phyloP scores from a whole-genome alignment of 345 rosid genomes.

The Gossypium mustelinum region DNA sequence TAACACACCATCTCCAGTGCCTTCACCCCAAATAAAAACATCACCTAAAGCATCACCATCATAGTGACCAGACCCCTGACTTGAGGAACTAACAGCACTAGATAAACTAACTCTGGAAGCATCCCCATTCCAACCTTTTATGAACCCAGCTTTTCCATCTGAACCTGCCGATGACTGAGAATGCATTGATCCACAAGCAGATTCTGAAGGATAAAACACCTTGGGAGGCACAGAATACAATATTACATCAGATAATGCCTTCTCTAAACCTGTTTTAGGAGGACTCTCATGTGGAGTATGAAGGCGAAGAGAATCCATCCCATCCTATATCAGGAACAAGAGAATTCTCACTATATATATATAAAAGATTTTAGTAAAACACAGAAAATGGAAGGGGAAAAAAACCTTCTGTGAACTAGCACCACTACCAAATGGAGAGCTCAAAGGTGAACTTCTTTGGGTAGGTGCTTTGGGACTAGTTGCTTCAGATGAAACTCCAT shows the following conservation, averaged over 20 bases:
- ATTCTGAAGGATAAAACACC: constrained; percentile 53
- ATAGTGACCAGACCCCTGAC: constrained; percentile 83
- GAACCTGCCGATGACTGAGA: constrained; percentile 74
- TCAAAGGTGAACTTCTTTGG: constrained; percentile 62
- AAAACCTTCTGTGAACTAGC: constrained; percentile 66
- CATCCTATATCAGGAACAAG: constrained; percentile 41
- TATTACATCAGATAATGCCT: constrained; percentile 59
- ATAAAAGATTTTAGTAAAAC: constrained; percentile 7
- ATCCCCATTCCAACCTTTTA: constrained; percentile 47
- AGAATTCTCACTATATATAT: constrained; percentile 19
- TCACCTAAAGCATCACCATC: constrained; percentile 78
- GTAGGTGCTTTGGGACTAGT: constrained; percentile 68
- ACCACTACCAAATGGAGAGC: constrained; percentile 64
- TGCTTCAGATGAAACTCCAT: constrained; percentile 69
- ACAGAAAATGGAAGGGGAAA: constrained; percentile 16
- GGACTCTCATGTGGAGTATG: constrained; percentile 62
- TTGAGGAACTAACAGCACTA: constrained; percentile 78
- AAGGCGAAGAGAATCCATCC: constrained; percentile 46
- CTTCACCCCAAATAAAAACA: constrained; percentile 80
- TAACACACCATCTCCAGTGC: constrained; percentile 62
- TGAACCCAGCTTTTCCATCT: constrained; percentile 50
- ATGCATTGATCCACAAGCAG: constrained; percentile 56
- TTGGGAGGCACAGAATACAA: constrained; percentile 54
- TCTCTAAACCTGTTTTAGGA: constrained; percentile 52
- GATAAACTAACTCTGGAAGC: constrained; percentile 77